Evolutionary conservation across 495 filamentous ascomycete species (phyloP), one percentile per base, ranked within the genome.

Genomic region (Haplographium delicatum): DNA sequence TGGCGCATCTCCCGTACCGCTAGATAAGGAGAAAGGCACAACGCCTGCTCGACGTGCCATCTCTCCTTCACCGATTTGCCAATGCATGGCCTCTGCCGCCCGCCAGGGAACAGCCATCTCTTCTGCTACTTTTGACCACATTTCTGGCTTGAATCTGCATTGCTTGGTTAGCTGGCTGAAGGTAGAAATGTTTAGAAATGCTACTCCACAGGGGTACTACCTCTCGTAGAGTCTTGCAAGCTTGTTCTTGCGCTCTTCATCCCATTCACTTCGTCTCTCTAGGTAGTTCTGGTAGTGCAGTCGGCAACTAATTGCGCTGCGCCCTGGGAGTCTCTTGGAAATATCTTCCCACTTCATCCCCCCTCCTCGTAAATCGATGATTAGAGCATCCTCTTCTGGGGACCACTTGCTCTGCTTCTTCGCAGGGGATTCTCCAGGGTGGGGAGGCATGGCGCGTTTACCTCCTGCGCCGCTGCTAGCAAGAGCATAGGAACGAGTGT

Each of bases 301-400:
- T 19, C 93, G 82, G 67, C 93, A 98, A 50, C 87, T 90, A 58
- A 96, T 95, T 34, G 88, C 82, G 67, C 88, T 95, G 52, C 93
- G 82, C 48, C 91, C 93, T 1, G 91, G 89, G 19, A 97, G 73
- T 15, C 81, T 79, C 70, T 88, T 88, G 48, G 86, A 90, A 62
- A 98, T 96, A 67, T 98, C 94, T 56, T 96, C 93, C 93, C 93
- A 98, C 60, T 96, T 97, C 85, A 94, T 93, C 8, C 88, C 88
- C 56, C 77, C 82, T 26, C 87, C 87, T 22, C 93, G 81, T 49
- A 98, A 76, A 60, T 89, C 83, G 50, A 95, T 95, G 64, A 95
- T 95, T 43, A 90, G 61, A 33, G 83, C 82, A 63, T 96, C 89
- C 68, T 98, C 93, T 34, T 96, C 88, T 1, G 83, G 73, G 30